Evolutionary conservation across 2,329 filamentous ascomycete species (phyloP).

Genomic region (Aspergillus pseudotamarii): DNA sequence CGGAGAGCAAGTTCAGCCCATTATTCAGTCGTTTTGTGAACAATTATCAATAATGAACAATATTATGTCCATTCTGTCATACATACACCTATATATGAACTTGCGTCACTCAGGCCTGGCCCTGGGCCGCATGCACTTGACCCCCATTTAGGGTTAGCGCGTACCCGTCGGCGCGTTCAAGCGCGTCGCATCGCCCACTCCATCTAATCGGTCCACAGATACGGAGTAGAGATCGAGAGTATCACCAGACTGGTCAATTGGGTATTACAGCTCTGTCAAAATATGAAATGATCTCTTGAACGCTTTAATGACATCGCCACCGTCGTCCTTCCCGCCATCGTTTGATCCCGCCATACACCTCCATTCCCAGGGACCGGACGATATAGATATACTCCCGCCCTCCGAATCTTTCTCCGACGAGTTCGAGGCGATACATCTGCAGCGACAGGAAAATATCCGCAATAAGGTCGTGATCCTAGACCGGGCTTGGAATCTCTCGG

Average conservation of each 20-base stretch:
- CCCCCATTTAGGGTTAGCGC: neutral
- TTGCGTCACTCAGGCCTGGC: neutral
- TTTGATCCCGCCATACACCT: constrained; percentile 56
- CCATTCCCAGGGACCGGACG: constrained; percentile 46
- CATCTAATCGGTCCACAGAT: constrained; percentile 3
- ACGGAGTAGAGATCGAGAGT: neutral
- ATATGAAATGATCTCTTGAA: constrained; percentile 13
- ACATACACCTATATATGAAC: neutral
- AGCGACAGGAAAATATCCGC: constrained; percentile 36
- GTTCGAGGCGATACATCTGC: constrained; percentile 40
- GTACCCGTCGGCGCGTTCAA: constrained; percentile 24
- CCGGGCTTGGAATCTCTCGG: constrained; percentile 45
- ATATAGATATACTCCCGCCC: constrained; percentile 21
- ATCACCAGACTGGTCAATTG: neutral
- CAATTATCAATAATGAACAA: neutral
- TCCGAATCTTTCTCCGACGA: constrained; percentile 45
- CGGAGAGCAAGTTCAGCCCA: neutral
- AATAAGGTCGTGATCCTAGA: constrained; percentile 47
- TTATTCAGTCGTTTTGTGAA: neutral
- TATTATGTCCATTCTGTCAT: neutral
- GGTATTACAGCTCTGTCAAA: neutral
- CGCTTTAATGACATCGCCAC: constrained; percentile 37
- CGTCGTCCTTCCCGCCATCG: constrained; percentile 46
- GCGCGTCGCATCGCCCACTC: constrained; percentile 11
- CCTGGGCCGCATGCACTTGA: too few relatives aligned